Base-by-base conservation (phyloP, 306 rosid genomes). In the Vigna mungo region DNA sequence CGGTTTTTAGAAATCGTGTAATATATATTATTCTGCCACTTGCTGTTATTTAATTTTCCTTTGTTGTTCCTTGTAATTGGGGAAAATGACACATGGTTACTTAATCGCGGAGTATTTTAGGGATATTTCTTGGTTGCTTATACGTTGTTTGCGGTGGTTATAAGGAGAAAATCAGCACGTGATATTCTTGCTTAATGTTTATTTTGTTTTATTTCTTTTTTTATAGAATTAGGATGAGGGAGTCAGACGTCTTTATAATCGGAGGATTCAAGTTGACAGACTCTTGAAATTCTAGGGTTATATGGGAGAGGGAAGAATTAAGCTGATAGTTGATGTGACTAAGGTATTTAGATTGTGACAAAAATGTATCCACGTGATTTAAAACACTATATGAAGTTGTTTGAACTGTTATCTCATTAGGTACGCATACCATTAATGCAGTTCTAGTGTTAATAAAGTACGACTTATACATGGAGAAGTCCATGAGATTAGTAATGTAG, bases 131-230 rank as follows among this genome's bases (percentile, higher is more conserved):
- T 47, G 41, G 74, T 71, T 79, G 56, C 59, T 1, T 52, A 32
- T 30, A 49, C 64, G 82, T 52, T 55, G 46, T 59, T 79, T 74
- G 69, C 63, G 76, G 90, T 72, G 76, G 56, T 82, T 70, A 69
- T 68, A 73, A 67, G 76, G 69, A 75, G 76, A 67, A 83, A 63
- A 61, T 61, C 82, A 82, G 65, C 84, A 82, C 86, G 68, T 83
- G 87, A 17, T 60, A 46, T 89, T 21, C 56, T 85, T 81, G 85
- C 78, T 80, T 71, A 15, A 34, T 51, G 59, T 83, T 79, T 43
- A 51, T 20, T 71, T 61, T 16, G 3, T 20, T 71, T 61, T 34
- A 8, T 64, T 64, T 62, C 7, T 36, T 47, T 64, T 64, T 63
- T 9, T 39, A 27, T 67, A 34, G 39, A 75, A 63, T 64, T 53